Evolutionary conservation across 2,329 filamentous ascomycete species (phyloP).

Genomic region (Fusarium proliferatum): DNA sequence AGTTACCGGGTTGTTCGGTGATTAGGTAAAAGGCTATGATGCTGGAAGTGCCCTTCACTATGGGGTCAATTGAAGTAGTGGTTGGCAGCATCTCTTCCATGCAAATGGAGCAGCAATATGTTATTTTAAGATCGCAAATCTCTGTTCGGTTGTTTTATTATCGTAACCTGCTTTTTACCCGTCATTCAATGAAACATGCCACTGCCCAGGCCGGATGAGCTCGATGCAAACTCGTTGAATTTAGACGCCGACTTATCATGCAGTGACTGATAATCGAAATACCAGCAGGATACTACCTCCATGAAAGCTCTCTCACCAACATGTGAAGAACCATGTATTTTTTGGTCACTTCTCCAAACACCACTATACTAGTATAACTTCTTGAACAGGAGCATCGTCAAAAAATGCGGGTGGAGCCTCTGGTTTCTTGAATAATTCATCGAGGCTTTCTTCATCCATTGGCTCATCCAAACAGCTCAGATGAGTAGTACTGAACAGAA

Average conservation of each 20-base stretch:
- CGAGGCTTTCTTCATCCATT: not conserved
- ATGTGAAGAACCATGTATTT: accelerated
- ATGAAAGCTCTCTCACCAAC: not conserved
- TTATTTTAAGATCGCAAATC: not conserved
- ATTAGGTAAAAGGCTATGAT: not conserved
- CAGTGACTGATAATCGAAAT: too few species aligned
- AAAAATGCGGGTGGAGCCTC: not conserved
- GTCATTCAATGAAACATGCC: not conserved
- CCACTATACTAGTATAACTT: not conserved
- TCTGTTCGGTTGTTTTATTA: too few species aligned
- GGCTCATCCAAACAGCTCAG: not conserved
- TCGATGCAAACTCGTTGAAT: not conserved
- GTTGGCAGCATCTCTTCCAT: not conserved
- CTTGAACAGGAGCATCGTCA: not conserved
- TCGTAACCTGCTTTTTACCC: accelerated
- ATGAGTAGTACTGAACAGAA: not conserved
- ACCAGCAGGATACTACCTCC: not conserved
- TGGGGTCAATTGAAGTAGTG: accelerated
- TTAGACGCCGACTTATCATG: not conserved
- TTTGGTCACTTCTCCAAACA: not conserved
- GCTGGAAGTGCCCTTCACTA: not conserved
- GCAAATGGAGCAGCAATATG: not conserved
- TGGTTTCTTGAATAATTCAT: not conserved
- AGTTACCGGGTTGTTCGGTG: not conserved
- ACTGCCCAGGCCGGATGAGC: not conserved